Evolutionary conservation across 345 rosid genomes (phyloP), one percentile per base, ranked within the genome.

Genomic region (Litchi chinensis): DNA sequence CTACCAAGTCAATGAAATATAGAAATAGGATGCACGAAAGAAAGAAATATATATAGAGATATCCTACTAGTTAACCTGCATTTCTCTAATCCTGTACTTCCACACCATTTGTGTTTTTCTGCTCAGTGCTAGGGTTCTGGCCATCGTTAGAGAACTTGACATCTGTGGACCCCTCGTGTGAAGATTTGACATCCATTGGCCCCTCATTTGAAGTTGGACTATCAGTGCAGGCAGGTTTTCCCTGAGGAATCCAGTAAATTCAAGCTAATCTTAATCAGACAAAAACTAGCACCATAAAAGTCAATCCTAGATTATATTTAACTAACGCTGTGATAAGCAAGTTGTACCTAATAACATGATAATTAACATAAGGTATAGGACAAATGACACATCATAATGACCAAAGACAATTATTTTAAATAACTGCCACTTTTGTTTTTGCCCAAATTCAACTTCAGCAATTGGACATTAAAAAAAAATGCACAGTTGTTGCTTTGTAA

Each of bases 61-160:
- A 60, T 40, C 66, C 65, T 22, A 19, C 24, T 46, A 10, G 37
- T 56, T 68, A 67, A 75, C 73, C 43, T 22, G 79, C 65, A 15
- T 52, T 75, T 67, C 79, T 75, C 81, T 79, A 80, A 75, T 83
- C 84, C 18, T 85, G 81, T 46, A 70, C 79, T 70, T 82, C 63
- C 26, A 72, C 68, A 39, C 87, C 86, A 37, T 85, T 83, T 8
- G 78, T 65, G 44, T 76, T 89, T 80, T 81, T 81, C 76, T 65
- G 83, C 70, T 83, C 82, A 54, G 81, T 46, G 60, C 83, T 75
- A 2, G 83, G 82, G 75, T 60, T 85, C 75, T 82, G 86, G 54
- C 37, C 86, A 82, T 86, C 91, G 2, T 77, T 56, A 9, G 89
- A 65, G 44, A 88, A 71, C 86, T 91, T 95, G 81, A 64, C 92